Evolutionary conservation across 108 stramenopile species (phyloP).

Genomic region (Cyclotella cryptica): DNA sequence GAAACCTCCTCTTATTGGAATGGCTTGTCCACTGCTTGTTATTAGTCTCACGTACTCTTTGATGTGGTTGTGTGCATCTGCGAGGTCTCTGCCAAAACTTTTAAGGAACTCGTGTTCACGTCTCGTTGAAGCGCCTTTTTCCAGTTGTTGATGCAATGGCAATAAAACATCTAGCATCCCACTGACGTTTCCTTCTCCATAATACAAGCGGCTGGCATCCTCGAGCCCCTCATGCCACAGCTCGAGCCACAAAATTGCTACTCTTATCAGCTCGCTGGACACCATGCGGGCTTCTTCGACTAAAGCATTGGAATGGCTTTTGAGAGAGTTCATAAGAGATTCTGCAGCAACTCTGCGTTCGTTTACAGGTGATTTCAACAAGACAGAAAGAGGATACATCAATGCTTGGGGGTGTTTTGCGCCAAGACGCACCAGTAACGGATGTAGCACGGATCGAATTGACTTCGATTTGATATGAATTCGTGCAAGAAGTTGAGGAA

Average conservation of each 20-base stretch:
- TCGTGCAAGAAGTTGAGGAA: slow-evolving; percentile 98
- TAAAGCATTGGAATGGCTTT: slow-evolving; percentile 82
- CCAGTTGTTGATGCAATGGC: slow-evolving; percentile 85
- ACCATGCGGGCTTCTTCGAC: slow-evolving; percentile 97
- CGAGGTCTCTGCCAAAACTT: slow-evolving; percentile 80
- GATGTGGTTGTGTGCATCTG: slow-evolving; percentile 78
- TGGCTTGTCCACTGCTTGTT: slow-evolving; percentile 61
- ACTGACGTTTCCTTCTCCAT: slow-evolving; percentile 93
- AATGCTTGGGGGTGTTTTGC: slow-evolving; percentile 95
- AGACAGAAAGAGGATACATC: slow-evolving; percentile 97
- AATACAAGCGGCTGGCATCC: slow-evolving; percentile 92
- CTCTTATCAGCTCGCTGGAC: slow-evolving; percentile 96
- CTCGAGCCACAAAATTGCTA: slow-evolving; percentile 99
- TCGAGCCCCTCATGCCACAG: slow-evolving; percentile 98
- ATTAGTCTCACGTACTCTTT: slow-evolving; percentile 68
- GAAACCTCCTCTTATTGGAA: slow-evolving; percentile 67
- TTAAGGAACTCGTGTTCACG: slow-evolving; percentile 86
- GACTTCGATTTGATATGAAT: slow-evolving; percentile 88
- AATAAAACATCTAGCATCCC: slow-evolving; percentile 92
- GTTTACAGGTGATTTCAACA: slow-evolving; percentile 86
- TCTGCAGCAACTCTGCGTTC: slow-evolving; percentile 93
- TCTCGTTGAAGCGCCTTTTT: slow-evolving; percentile 80
- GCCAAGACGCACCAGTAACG: slow-evolving; percentile 89
- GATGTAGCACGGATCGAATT: slow-evolving; percentile 87
- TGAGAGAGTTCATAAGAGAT: slow-evolving; percentile 86